A percentile compares a stretch with the other conserved stretches of the same genome.
Conservation (phyloP, 495 filamentous ascomycete genomes). For the Jackrogersella minutella region DNA sequence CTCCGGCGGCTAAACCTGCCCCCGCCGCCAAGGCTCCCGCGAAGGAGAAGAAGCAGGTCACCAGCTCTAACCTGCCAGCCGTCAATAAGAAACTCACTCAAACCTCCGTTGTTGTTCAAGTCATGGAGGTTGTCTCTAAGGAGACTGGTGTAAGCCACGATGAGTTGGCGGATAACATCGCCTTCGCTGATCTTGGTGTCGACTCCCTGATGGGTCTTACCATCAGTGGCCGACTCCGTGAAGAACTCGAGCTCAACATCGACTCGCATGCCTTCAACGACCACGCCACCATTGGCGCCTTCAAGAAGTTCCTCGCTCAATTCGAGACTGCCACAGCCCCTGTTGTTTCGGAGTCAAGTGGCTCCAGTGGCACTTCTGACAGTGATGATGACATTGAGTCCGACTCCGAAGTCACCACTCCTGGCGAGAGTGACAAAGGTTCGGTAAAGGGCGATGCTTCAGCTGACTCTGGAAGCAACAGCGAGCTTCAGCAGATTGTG, state of each 20-base stretch:
- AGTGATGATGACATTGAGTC: constrained; percentile 54
- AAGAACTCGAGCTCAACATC: constrained; percentile 66
- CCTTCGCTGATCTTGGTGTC: constrained; percentile 65
- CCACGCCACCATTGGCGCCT: constrained; percentile 63
- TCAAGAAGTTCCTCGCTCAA: constrained; percentile 65
- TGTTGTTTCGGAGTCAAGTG: constrained; percentile 45
- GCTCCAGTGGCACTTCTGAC: constrained; percentile 46
- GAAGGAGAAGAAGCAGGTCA: constrained; percentile 55
- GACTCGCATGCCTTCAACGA: constrained; percentile 62
- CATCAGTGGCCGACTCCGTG: constrained; percentile 61
- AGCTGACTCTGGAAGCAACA: constrained; percentile 41
- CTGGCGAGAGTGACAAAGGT: constrained; percentile 54
- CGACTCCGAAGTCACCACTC: constrained; percentile 58
- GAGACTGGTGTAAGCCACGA: constrained; percentile 70
- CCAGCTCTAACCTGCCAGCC: constrained; percentile 51
- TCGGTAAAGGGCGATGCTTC: constrained; percentile 52
- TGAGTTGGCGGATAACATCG: constrained; percentile 65
- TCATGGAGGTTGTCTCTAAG: constrained; percentile 70
- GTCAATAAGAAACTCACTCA: constrained; percentile 51
- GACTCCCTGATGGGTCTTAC: constrained; percentile 67
- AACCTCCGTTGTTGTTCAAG: constrained; percentile 51
- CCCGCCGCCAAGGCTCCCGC: constrained; percentile 50
- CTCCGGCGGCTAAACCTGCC: constrained; percentile 52
- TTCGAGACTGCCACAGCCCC: constrained; percentile 49
- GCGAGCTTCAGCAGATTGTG: constrained; percentile 61